Base-by-base conservation (phyloP, 2,329 filamentous ascomycete genomes). In the Fusarium illudens region DNA sequence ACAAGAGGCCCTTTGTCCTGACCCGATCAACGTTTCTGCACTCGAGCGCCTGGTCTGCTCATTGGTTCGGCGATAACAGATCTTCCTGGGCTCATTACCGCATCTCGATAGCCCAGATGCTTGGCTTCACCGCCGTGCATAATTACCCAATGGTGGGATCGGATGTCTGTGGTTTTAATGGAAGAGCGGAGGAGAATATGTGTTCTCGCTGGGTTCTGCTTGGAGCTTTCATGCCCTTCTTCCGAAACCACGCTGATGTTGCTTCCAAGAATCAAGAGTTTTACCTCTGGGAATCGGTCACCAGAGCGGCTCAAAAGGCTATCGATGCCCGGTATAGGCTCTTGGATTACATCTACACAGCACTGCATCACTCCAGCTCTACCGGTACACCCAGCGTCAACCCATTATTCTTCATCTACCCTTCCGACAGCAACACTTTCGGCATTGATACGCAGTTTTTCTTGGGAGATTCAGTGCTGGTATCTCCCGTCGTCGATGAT, bases 261-360 rank as follows among this genome's bases (percentile, higher is more conserved):
- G 75, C 82, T 13, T 75, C 77, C n/a, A 46, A 65, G 7, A 48
- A 77, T 4, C 90, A 92, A 68, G 90, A 92, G 74, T 91, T 90
- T 36, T 95, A 94, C 77, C 85, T 82, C 46, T 94, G 90, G 89
- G 79, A 82, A 0, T 78, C 81, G 2, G 90, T 92, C 6, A 82
- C 90, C 0, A 79, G 84, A 9, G 89, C 90, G 0, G 90, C 90
- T 0, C 85, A 84, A 58, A 89, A 87, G 61, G 90, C 89, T 17
- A 93, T 94, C 71, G 85, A 85, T 29, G 88, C 89, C 49, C 86
- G 92, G n/a, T 94, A 94, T 80, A 84, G 86, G 30, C 82, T 94
- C n/a, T 82, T 95, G n/a, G 92, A 94, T 73, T 94, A 94, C 79
- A 84, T 92, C 62, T 94, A 95, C 82, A 94, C 92, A 1, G 87